phyloP scores from a whole-genome alignment of 768 basidiomycete species.

The Leccinum truebloodii region DNA sequence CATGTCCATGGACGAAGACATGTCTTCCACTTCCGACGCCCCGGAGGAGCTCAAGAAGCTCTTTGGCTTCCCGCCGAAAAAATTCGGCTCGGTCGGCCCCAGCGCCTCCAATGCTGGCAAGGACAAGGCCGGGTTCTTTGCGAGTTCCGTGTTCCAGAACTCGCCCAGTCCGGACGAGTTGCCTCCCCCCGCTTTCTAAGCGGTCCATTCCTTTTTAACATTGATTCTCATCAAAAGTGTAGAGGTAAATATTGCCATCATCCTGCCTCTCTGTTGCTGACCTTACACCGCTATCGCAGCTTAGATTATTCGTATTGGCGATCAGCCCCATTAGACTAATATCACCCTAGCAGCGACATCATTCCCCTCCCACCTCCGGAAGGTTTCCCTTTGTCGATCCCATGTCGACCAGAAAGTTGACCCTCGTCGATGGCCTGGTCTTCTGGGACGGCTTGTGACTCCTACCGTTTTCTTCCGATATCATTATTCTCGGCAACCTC shows the following conservation, averaged over 20 bases:
- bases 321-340: conserved; percentile 39
- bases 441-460: conserved; percentile 24
- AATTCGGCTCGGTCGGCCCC: conserved; percentile 31
- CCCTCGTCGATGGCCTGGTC: conserved; percentile 14
- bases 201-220: conserved; percentile 37
- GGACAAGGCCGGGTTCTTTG: conserved; percentile 58
- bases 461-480: conserved; percentile 36
- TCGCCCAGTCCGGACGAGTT: conserved; percentile 82
- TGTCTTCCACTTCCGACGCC: conserved; percentile 41
- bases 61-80: conserved; percentile 34
- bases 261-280: neutral
- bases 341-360: conserved; percentile 35
- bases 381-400: conserved; percentile 25
- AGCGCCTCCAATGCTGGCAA: conserved; percentile 27
- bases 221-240: conserved; percentile 35
- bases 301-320: conserved; percentile 41
- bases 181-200: conserved; percentile 62
- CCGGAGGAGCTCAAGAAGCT: conserved; percentile 40
- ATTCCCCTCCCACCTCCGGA: conserved; percentile 29
- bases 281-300: conserved; percentile 16
- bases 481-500: conserved; percentile 46
- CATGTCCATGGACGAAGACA: conserved; percentile 74
- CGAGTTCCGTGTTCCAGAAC: conserved; percentile 84
- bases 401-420: conserved; percentile 7
- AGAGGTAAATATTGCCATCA: conserved; percentile 35